Evolutionary conservation across 306 rosid genomes (phyloP).

Genomic region (Dryas alaskensis): DNA sequence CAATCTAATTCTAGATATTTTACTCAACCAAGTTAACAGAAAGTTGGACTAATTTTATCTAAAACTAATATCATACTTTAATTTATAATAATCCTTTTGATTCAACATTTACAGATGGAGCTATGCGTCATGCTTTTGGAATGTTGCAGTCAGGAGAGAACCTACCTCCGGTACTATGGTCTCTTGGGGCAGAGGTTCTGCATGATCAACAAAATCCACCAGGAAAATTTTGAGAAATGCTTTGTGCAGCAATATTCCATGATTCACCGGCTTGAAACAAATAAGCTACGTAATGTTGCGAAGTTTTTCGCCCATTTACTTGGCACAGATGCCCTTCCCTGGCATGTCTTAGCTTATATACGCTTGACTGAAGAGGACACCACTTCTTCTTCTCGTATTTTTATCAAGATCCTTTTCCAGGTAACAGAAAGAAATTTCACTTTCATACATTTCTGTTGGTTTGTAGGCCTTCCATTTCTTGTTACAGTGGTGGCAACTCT

Average conservation of each 20-base stretch:
- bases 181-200: slow-evolving; percentile 90
- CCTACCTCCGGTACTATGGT: slow-evolving; percentile 83
- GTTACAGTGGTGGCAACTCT: background rate
- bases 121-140: slow-evolving; percentile 75
- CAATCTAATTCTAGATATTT: background rate
- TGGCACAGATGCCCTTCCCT: slow-evolving; percentile 84
- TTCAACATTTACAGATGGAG: slow-evolving; percentile 59
- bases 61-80: too few species aligned
- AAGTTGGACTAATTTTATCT: background rate
- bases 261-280: slow-evolving; percentile 85
- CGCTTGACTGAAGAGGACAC: slow-evolving; percentile 90
- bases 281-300: slow-evolving; percentile 72
- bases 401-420: slow-evolving; percentile 91
- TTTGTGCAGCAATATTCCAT: slow-evolving; percentile 91
- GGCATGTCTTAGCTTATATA: slow-evolving; percentile 79
- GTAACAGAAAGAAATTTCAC: slow-evolving; percentile 24
- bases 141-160: slow-evolving; percentile 93
- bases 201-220: slow-evolving; percentile 79
- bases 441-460: background rate
- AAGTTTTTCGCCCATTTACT: slow-evolving; percentile 90
- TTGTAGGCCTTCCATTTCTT: background rate
- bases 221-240: slow-evolving; percentile 89
- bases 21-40: background rate
- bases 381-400: slow-evolving; percentile 83
- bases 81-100: slow-evolving; percentile 8